phyloP scores from a whole-genome alignment of 768 basidiomycete species.

The Leccinum pellstonianum region DNA sequence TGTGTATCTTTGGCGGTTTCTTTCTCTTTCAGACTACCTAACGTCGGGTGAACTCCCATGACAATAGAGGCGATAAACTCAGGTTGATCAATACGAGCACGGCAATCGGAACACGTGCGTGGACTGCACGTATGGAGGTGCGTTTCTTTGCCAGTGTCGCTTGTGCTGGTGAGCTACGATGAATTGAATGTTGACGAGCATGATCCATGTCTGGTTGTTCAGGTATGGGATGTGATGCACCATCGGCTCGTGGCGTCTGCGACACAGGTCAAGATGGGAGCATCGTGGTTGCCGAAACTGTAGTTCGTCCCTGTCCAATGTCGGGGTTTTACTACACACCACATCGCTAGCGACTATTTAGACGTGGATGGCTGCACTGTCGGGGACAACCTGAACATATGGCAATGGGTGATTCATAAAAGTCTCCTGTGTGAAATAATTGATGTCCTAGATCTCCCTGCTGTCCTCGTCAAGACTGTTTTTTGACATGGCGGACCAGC shows the following conservation, averaged over 20 bases:
- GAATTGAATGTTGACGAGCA: background rate
- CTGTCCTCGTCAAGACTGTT: constrained; percentile 81
- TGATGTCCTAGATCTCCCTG: constrained; percentile 70
- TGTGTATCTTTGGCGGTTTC: constrained; percentile 18
- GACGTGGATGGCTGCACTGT: no score
- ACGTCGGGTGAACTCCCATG: background rate
- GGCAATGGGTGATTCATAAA: no score
- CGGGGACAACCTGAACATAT: no score
- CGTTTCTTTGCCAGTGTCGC: no score
- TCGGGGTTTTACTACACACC: no score
- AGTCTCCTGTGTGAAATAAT: constrained; percentile 53
- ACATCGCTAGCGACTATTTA: no score
- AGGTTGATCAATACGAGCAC: constrained; percentile 41
- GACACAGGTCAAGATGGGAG: constrained; percentile 41
- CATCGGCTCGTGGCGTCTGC: constrained; percentile 44
- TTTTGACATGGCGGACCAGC: constrained; percentile 70
- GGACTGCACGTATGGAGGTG: constrained; percentile 42
- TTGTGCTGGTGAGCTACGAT: background rate
- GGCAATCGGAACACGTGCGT: constrained; percentile 29
- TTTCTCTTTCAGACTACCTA: background rate
- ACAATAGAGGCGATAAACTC: constrained; percentile 42
- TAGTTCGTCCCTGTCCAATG: background rate
- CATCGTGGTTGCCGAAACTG: constrained; percentile 17
- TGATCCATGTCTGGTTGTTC: background rate
- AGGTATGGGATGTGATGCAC: constrained; percentile 44